These are phyloP conservation scores for Lepiota subincarnata DNA, from an alignment of 768 basidiomycete genomes.

Conservation along the genomic window DNA sequence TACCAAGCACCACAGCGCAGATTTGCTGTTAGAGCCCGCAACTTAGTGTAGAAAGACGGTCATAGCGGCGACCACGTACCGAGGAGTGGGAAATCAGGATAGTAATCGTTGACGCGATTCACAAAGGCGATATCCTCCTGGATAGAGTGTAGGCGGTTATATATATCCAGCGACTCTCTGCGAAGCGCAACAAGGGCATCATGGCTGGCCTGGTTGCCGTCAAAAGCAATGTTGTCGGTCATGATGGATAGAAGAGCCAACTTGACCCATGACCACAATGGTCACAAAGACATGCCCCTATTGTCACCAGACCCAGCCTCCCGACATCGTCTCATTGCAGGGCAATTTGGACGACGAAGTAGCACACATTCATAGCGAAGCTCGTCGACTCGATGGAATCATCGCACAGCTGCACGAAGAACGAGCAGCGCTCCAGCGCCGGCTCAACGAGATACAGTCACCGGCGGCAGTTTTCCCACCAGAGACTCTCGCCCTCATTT, in stretches of 20 bases:
- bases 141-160: conserved; percentile 87
- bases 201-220: background rate
- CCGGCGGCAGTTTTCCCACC: background rate
- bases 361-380: background rate
- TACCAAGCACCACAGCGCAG: conserved; percentile 96
- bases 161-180: conserved; percentile 71
- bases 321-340: background rate
- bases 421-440: background rate
- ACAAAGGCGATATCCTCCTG: conserved; percentile 75
- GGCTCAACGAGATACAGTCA: background rate
- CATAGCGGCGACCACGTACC: conserved; percentile 32
- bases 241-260: background rate
- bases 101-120: conserved; percentile 36
- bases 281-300: background rate
- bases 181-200: conserved; percentile 49
- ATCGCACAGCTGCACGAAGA: background rate
- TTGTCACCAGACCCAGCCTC: background rate
- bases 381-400: background rate
- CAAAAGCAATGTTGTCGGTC: background rate
- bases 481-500: background rate
- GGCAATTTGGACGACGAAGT: background rate
- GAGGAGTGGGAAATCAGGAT: conserved; percentile 47
- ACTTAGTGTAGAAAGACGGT: background rate
- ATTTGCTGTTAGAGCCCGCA: conserved; percentile 54
- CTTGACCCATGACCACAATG: background rate